Conservation (phyloP, 495 filamentous ascomycete genomes). For the Talaromyces thailandensis region DNA sequence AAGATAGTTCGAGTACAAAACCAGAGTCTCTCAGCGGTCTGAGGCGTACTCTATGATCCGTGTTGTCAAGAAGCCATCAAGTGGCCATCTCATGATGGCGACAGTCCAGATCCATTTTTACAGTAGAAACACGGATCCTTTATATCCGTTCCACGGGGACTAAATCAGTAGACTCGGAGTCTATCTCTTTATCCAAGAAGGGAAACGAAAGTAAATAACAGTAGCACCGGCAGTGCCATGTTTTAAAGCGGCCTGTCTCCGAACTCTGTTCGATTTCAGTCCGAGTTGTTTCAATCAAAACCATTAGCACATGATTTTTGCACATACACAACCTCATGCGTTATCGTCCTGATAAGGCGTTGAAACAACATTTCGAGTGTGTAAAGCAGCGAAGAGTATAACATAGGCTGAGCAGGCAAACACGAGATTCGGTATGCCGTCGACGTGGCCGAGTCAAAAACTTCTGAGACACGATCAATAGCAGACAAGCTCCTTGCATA, state of each 20-base stretch:
- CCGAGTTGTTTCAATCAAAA: not conserved
- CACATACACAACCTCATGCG: not conserved
- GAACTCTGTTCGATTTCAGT: not conserved
- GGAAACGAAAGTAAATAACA: not conserved
- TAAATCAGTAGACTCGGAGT: not conserved
- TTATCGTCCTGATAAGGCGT: not conserved
- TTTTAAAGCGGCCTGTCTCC: not conserved
- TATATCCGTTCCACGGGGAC: not conserved
- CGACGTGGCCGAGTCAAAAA: not conserved
- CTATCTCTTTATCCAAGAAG: not conserved
- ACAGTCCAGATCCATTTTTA: not conserved
- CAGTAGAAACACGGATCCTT: not conserved
- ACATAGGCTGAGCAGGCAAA: not conserved
- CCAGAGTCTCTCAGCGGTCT: not conserved
- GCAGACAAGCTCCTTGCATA: not conserved
- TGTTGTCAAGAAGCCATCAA: not conserved
- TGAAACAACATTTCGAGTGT: not conserved
- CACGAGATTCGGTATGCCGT: not conserved
- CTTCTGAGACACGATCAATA: not conserved
- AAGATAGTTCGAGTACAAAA: not conserved
- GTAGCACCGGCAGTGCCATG: not conserved
- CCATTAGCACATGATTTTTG: not conserved
- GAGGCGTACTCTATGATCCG: not conserved
- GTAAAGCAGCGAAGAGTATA: not conserved
- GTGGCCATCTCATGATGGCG: not conserved